Base-by-base conservation (phyloP, 2,329 filamentous ascomycete species). In the Sporothrix euskadiensis region DNA sequence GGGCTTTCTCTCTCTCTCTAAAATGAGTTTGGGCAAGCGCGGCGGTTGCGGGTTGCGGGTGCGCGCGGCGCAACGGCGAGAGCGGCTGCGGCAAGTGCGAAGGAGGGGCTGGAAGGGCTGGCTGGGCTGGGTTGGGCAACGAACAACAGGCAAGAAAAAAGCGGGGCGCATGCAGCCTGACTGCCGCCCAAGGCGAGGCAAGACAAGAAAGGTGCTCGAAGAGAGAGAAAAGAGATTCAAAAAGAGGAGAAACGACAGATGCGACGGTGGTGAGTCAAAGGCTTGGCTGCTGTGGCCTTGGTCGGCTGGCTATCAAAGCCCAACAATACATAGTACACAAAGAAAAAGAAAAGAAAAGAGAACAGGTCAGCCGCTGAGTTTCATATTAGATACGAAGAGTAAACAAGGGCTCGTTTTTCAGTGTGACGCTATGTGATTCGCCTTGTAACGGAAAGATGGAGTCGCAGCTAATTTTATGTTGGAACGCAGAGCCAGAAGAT, bases 91-190 rank as follows among this genome's bases (percentile, higher is more conserved):
- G 14, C 44, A 49, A 49, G 44, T 49, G 32, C 30, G 6, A 52
- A 41, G 16, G 49, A 57, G 56, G 57, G 41, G 44, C 35, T 65
- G 44, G 47, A 35, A 35, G 44, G n/a, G n/a, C 39, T 41, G 41
- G 41, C 41, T 44, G 14, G 32, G 26, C 44, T 47, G 35, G 65
- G 35, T 47, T 52, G 65, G 35, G 65, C 41, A 10, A 47, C n/a
- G 32, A 49, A 49, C 19, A 35, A 8, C 26, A 26, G 26, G 26
- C 26, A 26, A 30, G 4, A 49, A 54, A 66, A 71, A 71, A 71
- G 69, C 22, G 26, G 69, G 41, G 68, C 49, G 12, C 5, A 39
- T 44, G 66, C 35, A 57, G 68, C 49, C 66, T 57, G 68, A 57
- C 68, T 39, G 35, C 68, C 68, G 68, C 49, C 68, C 49, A 70